Conservation (phyloP, 371 early-diverging fungal genomes). For the Quaeritorhiza haematococci region DNA sequence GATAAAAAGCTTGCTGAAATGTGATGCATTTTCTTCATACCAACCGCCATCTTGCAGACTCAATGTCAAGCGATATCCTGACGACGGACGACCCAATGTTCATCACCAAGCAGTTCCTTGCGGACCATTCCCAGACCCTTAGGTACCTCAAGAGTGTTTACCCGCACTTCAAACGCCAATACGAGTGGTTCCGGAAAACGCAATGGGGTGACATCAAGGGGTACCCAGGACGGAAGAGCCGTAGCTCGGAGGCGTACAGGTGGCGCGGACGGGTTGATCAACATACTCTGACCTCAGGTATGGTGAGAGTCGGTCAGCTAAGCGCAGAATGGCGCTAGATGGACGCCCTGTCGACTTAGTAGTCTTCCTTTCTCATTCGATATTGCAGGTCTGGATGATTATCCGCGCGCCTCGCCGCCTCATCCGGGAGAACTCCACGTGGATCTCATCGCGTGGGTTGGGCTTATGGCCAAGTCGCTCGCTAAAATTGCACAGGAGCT, state of each 20-base stretch:
- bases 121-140: constrained; percentile 41
- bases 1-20: too few species aligned
- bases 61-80: too few species aligned
- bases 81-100: constrained; percentile 21
- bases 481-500: constrained; percentile 59
- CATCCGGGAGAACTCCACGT: constrained; percentile 81
- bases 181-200: constrained; percentile 75
- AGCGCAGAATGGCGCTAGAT: neutral
- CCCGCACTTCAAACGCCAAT: constrained; percentile 64
- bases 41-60: too few species aligned
- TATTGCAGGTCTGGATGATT: constrained; percentile 83
- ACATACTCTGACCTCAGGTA: constrained; percentile 86
- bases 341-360: neutral
- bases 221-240: constrained; percentile 46
- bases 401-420: constrained; percentile 77
- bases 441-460: constrained; percentile 88
- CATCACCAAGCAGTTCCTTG: constrained; percentile 45
- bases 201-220: constrained; percentile 66
- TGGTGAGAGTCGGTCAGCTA: neutral
- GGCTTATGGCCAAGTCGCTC: constrained; percentile 68
- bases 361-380: neutral
- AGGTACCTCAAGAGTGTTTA: constrained; percentile 61
- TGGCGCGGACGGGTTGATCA: constrained; percentile 86
- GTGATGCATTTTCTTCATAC: constrained; percentile 7
- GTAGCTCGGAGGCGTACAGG: constrained; percentile 66